Evolutionary conservation across 768 basidiomycete genomes (phyloP).

Genomic region (Podaxis sp.): DNA sequence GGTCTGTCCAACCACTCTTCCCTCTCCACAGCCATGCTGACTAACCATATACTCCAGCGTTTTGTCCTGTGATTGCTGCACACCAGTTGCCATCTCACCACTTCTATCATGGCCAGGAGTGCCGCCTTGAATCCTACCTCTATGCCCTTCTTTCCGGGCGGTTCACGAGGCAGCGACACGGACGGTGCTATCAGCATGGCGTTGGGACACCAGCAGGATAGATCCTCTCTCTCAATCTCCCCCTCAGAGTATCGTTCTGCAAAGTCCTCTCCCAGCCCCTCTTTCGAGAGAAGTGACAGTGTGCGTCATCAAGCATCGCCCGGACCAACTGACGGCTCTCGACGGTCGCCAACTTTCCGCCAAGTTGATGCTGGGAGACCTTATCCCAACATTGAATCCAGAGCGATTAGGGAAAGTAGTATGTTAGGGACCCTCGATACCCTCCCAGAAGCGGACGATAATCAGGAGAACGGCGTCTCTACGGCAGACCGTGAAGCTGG

Average conservation of each 20-base stretch:
- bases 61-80: slow-evolving; percentile 38
- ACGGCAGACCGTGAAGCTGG: slow-evolving; percentile 22
- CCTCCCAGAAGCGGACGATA: slow-evolving; percentile 55
- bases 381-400: slow-evolving; percentile 37
- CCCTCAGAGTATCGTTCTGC: slow-evolving; percentile 67
- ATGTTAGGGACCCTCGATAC: slow-evolving; percentile 50
- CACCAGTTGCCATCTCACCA: slow-evolving; percentile 33
- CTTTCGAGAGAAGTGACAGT: slow-evolving; percentile 35
- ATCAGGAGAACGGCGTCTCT: slow-evolving; percentile 23
- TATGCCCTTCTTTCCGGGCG: slow-evolving; percentile 82
- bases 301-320: slow-evolving; percentile 37
- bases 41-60: slow-evolving; percentile 22
- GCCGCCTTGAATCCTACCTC: slow-evolving; percentile 80
- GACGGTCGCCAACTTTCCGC: slow-evolving; percentile 47
- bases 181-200: slow-evolving; percentile 45
- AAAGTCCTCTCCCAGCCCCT: slow-evolving; percentile 69
- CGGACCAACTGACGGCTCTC: slow-evolving; percentile 34
- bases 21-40: slow-evolving; percentile 6
- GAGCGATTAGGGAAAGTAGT: slow-evolving; percentile 46
- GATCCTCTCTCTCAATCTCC: slow-evolving; percentile 48
- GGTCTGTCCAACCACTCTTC: slow-evolving; percentile 2
- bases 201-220: slow-evolving; percentile 48
- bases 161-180: slow-evolving; percentile 56
- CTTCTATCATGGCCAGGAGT: slow-evolving; percentile 66
- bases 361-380: slow-evolving; percentile 46